These are phyloP conservation scores for Claviceps cyperi DNA, from an alignment of 2,329 filamentous ascomycete genomes.

Conservation along the genomic window DNA sequence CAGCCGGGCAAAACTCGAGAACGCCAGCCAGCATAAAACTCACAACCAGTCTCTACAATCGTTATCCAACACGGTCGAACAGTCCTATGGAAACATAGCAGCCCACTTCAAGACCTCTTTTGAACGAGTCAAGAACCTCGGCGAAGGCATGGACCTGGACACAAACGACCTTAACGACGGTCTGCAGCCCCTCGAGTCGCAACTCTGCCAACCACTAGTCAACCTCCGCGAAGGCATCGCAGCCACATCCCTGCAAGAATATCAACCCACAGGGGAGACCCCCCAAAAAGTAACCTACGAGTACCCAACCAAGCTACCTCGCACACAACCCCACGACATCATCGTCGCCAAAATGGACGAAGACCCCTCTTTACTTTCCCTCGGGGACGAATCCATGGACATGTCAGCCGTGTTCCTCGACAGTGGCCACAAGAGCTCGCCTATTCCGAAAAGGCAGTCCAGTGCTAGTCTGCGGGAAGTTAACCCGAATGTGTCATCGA, in stretches of 20 bases:
- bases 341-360: constrained; percentile 29
- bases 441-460: constrained; percentile 6
- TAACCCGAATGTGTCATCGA: constrained; percentile 32
- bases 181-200: constrained; percentile 43
- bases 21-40: constrained; percentile 58
- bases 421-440: constrained; percentile 14
- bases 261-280: constrained; percentile 71
- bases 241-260: constrained; percentile 56
- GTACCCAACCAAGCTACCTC: constrained; percentile 67
- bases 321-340: constrained; percentile 41
- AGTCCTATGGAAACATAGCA: constrained; percentile 58
- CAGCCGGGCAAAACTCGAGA: constrained; percentile 64
- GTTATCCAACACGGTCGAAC: constrained; percentile 53
- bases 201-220: constrained; percentile 53
- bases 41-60: constrained; percentile 52
- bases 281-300: constrained; percentile 68
- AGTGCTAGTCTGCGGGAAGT: constrained; percentile 37
- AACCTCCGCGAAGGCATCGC: constrained; percentile 58
- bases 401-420: constrained; percentile 24
- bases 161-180: constrained; percentile 42
- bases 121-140: constrained; percentile 53
- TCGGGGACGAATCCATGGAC: constrained; percentile 1
- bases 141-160: constrained; percentile 49
- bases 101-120: constrained; percentile 56
- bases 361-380: background rate